These are phyloP conservation scores for Medicago arabica DNA, from an alignment of 306 rosid genomes.

Conservation along the genomic window DNA sequence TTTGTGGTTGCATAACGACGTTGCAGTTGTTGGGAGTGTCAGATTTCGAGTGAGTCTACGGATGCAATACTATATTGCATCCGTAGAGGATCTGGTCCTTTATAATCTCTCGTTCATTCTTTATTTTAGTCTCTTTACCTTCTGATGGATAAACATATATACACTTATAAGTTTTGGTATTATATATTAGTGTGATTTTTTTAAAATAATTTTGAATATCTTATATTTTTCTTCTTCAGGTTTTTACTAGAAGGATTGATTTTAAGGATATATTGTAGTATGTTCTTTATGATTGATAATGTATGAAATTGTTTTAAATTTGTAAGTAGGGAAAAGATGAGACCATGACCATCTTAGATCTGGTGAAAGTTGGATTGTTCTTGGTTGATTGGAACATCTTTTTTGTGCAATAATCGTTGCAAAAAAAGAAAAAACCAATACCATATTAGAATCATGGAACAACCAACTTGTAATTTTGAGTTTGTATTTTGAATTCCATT, in stretches of 20 bases:
- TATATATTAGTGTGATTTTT: not conserved
- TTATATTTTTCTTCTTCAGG: not conserved
- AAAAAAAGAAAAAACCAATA: no score
- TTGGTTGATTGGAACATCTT: not conserved
- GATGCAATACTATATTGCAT: not conserved
- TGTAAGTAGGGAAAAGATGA: not conserved
- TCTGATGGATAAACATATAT: not conserved
- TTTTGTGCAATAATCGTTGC: no score
- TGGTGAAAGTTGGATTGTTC: not conserved
- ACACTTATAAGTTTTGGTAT: not conserved
- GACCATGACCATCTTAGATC: not conserved
- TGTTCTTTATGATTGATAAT: not conserved
- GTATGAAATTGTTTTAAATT: not conserved
- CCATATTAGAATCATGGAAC: not conserved
- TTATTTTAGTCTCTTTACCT: not conserved
- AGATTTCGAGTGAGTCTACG: not conserved
- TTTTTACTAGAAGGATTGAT: not conserved
- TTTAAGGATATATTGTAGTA: not conserved
- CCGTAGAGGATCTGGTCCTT: not conserved
- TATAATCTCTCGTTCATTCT: not conserved
- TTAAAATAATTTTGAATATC: not conserved
- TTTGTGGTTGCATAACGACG: not conserved
- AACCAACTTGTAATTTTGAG: not conserved
- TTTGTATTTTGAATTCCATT: not conserved
- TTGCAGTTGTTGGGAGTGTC: not conserved